Base-by-base conservation (phyloP, 2,329 filamentous ascomycete species). In the Dothistroma pini region DNA sequence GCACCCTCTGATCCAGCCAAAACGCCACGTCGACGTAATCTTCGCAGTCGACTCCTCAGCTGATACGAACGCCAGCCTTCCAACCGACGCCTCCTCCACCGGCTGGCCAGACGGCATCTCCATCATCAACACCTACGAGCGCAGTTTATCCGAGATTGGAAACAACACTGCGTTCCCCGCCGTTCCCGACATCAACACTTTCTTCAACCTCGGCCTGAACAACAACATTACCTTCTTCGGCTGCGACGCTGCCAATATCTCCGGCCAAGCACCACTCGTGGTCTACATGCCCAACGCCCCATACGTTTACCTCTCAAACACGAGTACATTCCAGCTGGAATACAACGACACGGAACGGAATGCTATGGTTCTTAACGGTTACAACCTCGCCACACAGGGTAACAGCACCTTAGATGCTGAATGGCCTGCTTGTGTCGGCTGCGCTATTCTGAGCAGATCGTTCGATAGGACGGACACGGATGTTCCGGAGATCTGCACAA, bases 381-480 rank as follows among this genome's bases (percentile, higher is more conserved):
- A 89, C 78, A 85, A 95, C 68, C 85, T 88, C 19, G 93, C 85
- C 2, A 97, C 93, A 0, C 88, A 89, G 80, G 91, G 85, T 56
- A 97, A 97, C 77, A 85, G 83, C 54, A 93, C 91, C 0, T 72
- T 87, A 2, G 89, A 96, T 73, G 69, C 76, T 2, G 76, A 88
- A 64, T 99, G 95, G 93, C 82, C 89, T 0, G 81, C 86, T 1
- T 99, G 93, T 69, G 89, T 96, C 4, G 91, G 88, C 22, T 99
- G 95, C 76, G 95, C 93, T 5, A 87, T 96, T 44, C 81, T 97
- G 16, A 85, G 84, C 57, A 85, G 93, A 63, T 91, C 88, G 67
- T 84, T 95, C 66, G 81, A 86, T 63, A 84, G 91, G 54, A 93
- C 90, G 0, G 80, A 82, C 19, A 89, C 88, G 0, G 64, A 78